Evolutionary conservation across 1,284 basidiomycete species (phyloP).

Genomic region (Trichosporon inkin): DNA sequence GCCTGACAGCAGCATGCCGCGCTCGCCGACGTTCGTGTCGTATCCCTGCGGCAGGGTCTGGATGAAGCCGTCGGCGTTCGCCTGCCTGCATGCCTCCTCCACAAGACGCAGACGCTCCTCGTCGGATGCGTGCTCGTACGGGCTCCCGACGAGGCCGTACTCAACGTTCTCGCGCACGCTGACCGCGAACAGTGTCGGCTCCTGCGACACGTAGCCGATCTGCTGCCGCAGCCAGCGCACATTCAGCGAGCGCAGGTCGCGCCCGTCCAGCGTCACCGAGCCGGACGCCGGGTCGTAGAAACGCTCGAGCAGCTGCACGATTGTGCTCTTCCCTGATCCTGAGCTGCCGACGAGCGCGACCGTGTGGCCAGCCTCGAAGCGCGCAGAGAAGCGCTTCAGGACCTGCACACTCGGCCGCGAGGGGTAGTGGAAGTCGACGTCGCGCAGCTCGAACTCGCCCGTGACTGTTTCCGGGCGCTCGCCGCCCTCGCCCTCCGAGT

Average conservation of each 20-base stretch:
- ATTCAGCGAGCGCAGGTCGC: slow-evolving; percentile 72
- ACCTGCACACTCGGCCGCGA: slow-evolving; percentile 81
- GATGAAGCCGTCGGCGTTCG: slow-evolving; percentile 89
- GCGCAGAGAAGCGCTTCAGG: slow-evolving; percentile 60
- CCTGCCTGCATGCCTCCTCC: slow-evolving; percentile 80
- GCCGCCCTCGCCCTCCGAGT: slow-evolving; percentile 69
- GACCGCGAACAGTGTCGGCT: slow-evolving; percentile 80
- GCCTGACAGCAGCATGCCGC: slow-evolving; percentile 86
- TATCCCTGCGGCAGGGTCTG: slow-evolving; percentile 77
- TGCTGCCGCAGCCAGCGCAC: slow-evolving; percentile 82
- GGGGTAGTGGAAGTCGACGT: slow-evolving; percentile 85
- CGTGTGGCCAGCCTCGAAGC: slow-evolving; percentile 58
- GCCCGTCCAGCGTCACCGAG: slow-evolving; percentile 70
- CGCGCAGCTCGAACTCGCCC: slow-evolving; percentile 60
- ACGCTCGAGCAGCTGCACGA: slow-evolving; percentile 72
- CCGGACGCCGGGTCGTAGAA: slow-evolving; percentile 83
- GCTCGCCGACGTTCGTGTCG: slow-evolving; percentile 86
- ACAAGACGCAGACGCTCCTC: slow-evolving; percentile 77
- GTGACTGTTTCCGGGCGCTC: slow-evolving; percentile 65
- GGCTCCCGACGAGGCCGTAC: slow-evolving; percentile 77
- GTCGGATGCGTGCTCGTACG: slow-evolving; percentile 62
- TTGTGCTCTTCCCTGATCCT: slow-evolving; percentile 76
- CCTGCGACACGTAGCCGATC: slow-evolving; percentile 82
- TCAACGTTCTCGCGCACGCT: slow-evolving; percentile 74
- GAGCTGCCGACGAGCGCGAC: slow-evolving; percentile 85